Conservation (phyloP, 805 yeast genomes). For the Saturnispora serradocipensis region DNA sequence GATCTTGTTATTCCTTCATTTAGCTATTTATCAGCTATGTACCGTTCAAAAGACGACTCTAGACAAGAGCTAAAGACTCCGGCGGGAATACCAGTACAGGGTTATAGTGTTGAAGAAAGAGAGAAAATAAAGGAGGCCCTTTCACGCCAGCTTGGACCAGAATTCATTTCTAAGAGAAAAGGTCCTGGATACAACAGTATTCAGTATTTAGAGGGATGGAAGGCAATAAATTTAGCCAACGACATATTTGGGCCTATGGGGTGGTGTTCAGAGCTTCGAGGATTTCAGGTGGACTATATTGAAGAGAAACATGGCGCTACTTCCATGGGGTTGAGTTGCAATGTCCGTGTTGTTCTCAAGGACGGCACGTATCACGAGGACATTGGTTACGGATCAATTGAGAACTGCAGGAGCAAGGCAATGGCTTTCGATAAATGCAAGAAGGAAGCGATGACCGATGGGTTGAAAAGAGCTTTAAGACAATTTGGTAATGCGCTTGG, state of each 20-base stretch:
- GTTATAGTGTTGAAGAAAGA: constrained; percentile 22
- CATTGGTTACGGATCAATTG: constrained; percentile 66
- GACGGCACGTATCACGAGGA: constrained; percentile 82
- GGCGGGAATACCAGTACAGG: background rate
- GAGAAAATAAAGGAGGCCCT: constrained; percentile 23
- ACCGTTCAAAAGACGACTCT: constrained; percentile 3
- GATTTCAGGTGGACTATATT: constrained; percentile 57
- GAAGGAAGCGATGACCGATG: constrained; percentile 83
- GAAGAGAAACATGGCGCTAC: constrained; percentile 53
- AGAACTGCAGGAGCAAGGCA: constrained; percentile 59
- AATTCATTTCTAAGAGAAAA: constrained; percentile 63
- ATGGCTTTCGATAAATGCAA: constrained; percentile 73
- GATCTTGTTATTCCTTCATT: background rate
- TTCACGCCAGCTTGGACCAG: constrained; percentile 54
- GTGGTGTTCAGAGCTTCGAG: constrained; percentile 67
- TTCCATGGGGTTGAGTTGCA: constrained; percentile 61
- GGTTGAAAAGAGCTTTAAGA: constrained; percentile 66
- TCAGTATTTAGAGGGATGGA: constrained; percentile 78
- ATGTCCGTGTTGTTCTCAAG: constrained; percentile 59
- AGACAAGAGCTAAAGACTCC: constrained; percentile 6
- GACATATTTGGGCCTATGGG: constrained; percentile 79
- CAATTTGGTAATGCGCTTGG: constrained; percentile 77
- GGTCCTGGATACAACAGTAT: constrained; percentile 66
- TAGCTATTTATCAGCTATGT: background rate
- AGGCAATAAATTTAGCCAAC: constrained; percentile 69